Conservation (phyloP, 2,329 filamentous ascomycete species). For the Alternaria ethzedia region DNA sequence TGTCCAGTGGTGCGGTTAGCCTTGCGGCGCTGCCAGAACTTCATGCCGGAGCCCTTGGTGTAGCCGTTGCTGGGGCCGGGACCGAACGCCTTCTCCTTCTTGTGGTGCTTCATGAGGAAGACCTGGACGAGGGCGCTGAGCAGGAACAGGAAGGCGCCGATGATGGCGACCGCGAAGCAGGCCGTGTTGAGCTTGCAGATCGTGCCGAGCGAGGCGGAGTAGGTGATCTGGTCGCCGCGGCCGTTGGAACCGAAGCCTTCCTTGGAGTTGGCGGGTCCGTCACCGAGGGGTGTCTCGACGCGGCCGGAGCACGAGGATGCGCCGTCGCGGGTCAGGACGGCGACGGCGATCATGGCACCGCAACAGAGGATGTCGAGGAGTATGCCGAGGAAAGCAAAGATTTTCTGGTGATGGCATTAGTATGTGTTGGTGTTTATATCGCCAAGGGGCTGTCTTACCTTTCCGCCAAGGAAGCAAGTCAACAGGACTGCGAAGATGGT, state of each 20-base stretch:
- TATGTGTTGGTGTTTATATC: too few relatives aligned
- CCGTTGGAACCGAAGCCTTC: slow-evolving; percentile 57
- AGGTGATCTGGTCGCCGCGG: slow-evolving; percentile 50
- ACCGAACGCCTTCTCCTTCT: slow-evolving; percentile 75
- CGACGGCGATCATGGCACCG: slow-evolving; percentile 81
- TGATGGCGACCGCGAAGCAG: slow-evolving; percentile 77
- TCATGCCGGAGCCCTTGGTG: slow-evolving; percentile 64
- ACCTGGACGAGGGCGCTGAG: slow-evolving; percentile 74
- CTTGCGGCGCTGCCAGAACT: slow-evolving; percentile 53
- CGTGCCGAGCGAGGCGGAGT: slow-evolving; percentile 57
- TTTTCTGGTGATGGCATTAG: slow-evolving; percentile 23
- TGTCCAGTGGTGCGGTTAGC: slow-evolving; percentile 41
- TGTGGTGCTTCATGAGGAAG: slow-evolving; percentile 71
- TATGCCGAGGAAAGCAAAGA: slow-evolving; percentile 76
- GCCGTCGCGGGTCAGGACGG: slow-evolving; percentile 74
- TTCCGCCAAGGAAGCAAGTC: slow-evolving; percentile 80
- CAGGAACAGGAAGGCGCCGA: slow-evolving; percentile 78
- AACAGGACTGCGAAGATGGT: slow-evolving; percentile 73
- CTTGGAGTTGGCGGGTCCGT: slow-evolving; percentile 60
- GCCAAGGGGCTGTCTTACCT: slow-evolving; percentile 47
- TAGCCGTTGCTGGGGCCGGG: slow-evolving; percentile 71
- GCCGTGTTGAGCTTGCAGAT: slow-evolving; percentile 80
- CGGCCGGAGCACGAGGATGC: slow-evolving; percentile 68
- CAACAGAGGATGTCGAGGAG: slow-evolving; percentile 78
- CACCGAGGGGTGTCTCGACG: slow-evolving; percentile 73